Conservation (phyloP, 2,329 filamentous ascomycete genomes). For the Bipolaris sorokiniana region DNA sequence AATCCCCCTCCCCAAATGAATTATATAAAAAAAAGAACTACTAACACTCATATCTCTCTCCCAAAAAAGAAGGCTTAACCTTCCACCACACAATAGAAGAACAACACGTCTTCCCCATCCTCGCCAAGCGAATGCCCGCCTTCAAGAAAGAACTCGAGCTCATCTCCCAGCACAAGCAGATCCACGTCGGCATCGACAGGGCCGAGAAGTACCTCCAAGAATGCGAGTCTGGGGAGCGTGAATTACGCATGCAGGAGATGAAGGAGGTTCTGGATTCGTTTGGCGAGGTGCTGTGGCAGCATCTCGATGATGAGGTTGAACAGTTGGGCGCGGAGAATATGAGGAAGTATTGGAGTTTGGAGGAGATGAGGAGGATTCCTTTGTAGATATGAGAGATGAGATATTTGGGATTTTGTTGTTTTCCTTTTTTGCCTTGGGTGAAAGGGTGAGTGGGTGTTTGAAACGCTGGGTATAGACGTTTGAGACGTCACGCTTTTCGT, state of each 20-base stretch:
- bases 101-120: slow-evolving; percentile 75
- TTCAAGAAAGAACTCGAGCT: slow-evolving; percentile 72
- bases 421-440: too few relatives aligned
- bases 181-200: slow-evolving; percentile 75
- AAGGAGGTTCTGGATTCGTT: slow-evolving; percentile 77
- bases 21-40: too few relatives aligned
- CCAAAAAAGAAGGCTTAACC: slow-evolving; percentile 55
- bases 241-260: slow-evolving; percentile 64
- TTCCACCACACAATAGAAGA: slow-evolving; percentile 87
- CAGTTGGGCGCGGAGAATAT: slow-evolving; percentile 85
- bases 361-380: slow-evolving; percentile 74
- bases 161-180: slow-evolving; percentile 75
- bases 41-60: too few relatives aligned
- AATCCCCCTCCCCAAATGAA: too few relatives aligned
- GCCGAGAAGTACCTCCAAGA: slow-evolving; percentile 69
- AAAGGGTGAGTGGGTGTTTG: too few relatives aligned
- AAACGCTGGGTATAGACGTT: too few relatives aligned
- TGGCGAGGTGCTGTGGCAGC: slow-evolving; percentile 78
- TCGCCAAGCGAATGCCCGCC: slow-evolving; percentile 79
- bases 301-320: slow-evolving; percentile 83
- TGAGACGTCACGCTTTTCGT: too few relatives aligned
- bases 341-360: slow-evolving; percentile 77
- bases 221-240: slow-evolving; percentile 68
- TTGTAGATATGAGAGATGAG: slow-evolving; percentile 57
- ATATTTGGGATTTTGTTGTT: too few relatives aligned